These are phyloP conservation scores for Globisporangium mamillatum DNA, from an alignment of 352 stramenopile genomes.

Conservation along the genomic window DNA sequence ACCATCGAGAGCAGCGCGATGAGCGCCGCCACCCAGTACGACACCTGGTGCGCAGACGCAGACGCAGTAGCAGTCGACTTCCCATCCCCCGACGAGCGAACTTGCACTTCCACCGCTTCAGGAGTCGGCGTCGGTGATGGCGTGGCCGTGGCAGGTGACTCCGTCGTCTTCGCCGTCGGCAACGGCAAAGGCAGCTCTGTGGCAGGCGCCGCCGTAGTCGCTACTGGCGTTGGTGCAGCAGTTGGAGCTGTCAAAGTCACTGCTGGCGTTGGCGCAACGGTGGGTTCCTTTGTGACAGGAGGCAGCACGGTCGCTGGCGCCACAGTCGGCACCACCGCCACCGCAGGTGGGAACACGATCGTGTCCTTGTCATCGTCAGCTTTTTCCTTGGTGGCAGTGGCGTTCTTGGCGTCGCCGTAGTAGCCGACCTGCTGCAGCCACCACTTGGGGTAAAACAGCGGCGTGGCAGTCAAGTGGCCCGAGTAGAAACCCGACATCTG, in stretches of 20 bases:
- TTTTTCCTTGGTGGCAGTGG: conserved; percentile 8
- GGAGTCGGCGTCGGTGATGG: not conserved
- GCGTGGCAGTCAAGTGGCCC: conserved; percentile 35
- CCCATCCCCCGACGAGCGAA: conserved; percentile 13
- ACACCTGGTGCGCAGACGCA: conserved; percentile 25
- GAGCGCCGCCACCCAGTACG: conserved; percentile 50
- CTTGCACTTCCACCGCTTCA: conserved; percentile 1
- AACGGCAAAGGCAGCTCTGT: not conserved
- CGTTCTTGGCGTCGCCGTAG: conserved; percentile 33
- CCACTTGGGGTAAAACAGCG: conserved; percentile 84
- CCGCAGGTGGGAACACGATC: conserved; percentile 5
- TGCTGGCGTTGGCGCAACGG: not conserved
- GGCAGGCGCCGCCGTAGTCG: not conserved
- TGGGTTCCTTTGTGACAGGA: conserved; percentile 1
- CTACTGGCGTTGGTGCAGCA: not conserved
- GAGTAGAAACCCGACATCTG: conserved; percentile 55
- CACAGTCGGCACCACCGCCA: conserved; percentile 1
- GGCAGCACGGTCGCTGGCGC: conserved; percentile 6
- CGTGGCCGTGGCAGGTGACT: not conserved
- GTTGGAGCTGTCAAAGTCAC: not conserved
- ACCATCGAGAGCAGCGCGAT: conserved; percentile 43
- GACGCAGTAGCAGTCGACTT: conserved; percentile 8
- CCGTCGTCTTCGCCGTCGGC: not conserved
- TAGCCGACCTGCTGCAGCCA: conserved; percentile 80
- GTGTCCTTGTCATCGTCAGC: not conserved